phyloP scores from a whole-genome alignment of 2,329 filamentous ascomycete species.

The Alternaria sp. region DNA sequence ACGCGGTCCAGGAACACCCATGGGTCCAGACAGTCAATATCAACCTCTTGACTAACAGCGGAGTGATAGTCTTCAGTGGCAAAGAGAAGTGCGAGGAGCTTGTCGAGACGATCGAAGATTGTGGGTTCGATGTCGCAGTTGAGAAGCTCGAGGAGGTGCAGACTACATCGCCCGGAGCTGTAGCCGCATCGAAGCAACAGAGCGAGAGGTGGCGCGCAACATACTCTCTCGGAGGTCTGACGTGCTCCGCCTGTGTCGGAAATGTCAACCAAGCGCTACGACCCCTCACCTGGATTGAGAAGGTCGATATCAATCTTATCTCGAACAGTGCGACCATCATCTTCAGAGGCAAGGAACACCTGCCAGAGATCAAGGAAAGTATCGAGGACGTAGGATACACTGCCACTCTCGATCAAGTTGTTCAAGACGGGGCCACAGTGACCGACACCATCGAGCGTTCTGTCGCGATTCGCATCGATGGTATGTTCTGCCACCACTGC shows the following conservation, averaged over 20 bases:
- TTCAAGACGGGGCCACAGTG: constrained; percentile 4
- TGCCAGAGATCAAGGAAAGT: constrained; percentile 54
- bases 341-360: constrained; percentile 56
- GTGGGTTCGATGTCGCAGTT: constrained; percentile 51
- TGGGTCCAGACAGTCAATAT: constrained; percentile 58
- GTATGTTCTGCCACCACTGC: constrained; percentile 57
- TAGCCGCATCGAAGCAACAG: constrained; percentile 4
- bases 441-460: constrained; percentile 29
- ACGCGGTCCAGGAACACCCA: constrained; percentile 55
- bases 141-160: constrained; percentile 39
- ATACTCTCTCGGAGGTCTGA: constrained; percentile 63
- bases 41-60: constrained; percentile 60
- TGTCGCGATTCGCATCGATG: constrained; percentile 47
- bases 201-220: constrained; percentile 50
- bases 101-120: constrained; percentile 59
- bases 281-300: constrained; percentile 54
- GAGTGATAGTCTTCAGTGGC: constrained; percentile 57
- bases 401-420: constrained; percentile 47
- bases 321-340: constrained; percentile 58
- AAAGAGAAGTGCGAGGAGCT: constrained; percentile 53
- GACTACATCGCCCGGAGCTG: background rate
- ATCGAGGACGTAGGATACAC: constrained; percentile 58
- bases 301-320: constrained; percentile 59
- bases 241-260: constrained; percentile 62
- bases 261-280: constrained; percentile 57